phyloP scores from a whole-genome alignment of 2,329 filamentous ascomycete genomes.

The Colletotrichum destructivum region DNA sequence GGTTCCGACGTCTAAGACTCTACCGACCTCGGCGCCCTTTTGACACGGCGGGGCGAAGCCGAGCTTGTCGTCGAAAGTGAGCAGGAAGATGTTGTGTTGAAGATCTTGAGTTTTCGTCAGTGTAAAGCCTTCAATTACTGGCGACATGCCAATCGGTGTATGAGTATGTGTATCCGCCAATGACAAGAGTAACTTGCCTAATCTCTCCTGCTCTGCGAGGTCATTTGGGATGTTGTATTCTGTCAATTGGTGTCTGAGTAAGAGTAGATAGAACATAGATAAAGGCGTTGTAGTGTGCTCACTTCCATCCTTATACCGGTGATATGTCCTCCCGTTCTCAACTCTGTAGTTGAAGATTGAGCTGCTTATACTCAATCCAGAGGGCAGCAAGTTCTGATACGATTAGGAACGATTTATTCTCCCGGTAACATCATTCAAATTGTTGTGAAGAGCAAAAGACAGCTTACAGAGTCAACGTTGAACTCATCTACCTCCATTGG shows the following conservation, averaged over 20 bases:
- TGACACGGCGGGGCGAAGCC: constrained; percentile 29
- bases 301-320: constrained; percentile 45
- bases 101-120: constrained; percentile 53
- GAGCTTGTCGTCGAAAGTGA: constrained; percentile 53
- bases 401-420: too few relatives aligned
- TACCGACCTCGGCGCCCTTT: constrained; percentile 35
- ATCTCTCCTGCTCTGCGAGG: constrained; percentile 21
- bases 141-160: too few relatives aligned
- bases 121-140: neutral
- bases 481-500: too few relatives aligned
- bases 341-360: constrained; percentile 46
- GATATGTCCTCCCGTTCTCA: constrained; percentile 38
- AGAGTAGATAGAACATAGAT: too few relatives aligned
- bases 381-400: too few relatives aligned
- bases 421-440: too few relatives aligned
- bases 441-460: too few relatives aligned
- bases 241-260: neutral
- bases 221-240: constrained; percentile 35
- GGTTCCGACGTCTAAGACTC: constrained; percentile 48
- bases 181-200: neutral
- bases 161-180: too few relatives aligned
- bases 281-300: too few relatives aligned
- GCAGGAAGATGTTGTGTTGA: constrained; percentile 67
- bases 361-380: too few relatives aligned
- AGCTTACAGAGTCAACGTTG: too few relatives aligned